Evolutionary conservation across 1,139 yeast species (phyloP).

Genomic region (Candida glucosophila): DNA sequence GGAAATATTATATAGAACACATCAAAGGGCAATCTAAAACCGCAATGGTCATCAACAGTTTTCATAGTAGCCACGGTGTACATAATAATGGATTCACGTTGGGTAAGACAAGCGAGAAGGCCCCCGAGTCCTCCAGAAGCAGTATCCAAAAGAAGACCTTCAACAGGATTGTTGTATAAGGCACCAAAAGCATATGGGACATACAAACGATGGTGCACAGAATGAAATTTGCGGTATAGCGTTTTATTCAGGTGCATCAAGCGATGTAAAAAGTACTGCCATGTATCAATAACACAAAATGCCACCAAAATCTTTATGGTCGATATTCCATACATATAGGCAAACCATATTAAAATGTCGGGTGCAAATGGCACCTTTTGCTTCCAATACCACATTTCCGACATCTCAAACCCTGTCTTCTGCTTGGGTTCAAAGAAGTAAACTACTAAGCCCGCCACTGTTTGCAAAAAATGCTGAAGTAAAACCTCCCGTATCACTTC

Average conservation of each 20-base stretch:
- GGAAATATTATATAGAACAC: slow-evolving; percentile 86
- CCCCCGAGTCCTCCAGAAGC: slow-evolving; percentile 84
- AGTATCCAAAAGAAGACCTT: slow-evolving; percentile 88
- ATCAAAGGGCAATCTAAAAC: slow-evolving; percentile 85
- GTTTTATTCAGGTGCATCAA: slow-evolving; percentile 76
- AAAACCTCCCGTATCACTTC: slow-evolving; percentile 78
- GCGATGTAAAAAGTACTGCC: slow-evolving; percentile 92
- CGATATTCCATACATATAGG: slow-evolving; percentile 57
- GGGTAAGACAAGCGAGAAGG: slow-evolving; percentile 50
- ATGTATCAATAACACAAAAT: slow-evolving; percentile 72
- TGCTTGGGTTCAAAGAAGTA: slow-evolving; percentile 53
- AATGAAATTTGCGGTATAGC: slow-evolving; percentile 75
- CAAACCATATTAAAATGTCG: slow-evolving; percentile 33
- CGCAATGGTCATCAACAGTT: slow-evolving; percentile 98
- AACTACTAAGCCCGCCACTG: slow-evolving; percentile 53
- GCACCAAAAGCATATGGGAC: slow-evolving; percentile 98
- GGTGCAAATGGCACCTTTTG: slow-evolving; percentile 27
- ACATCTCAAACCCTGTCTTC: slow-evolving; percentile 65
- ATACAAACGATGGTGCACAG: slow-evolving; percentile 87
- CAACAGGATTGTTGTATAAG: slow-evolving; percentile 84
- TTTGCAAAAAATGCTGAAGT: slow-evolving; percentile 76
- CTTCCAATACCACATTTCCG: slow-evolving; percentile 59
- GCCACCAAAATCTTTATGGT: slow-evolving; percentile 49
- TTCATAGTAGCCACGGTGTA: slow-evolving; percentile 87
- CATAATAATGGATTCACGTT: slow-evolving; percentile 67